Percentiles rank a stretch among this genome's conserved stretches.
Conservation (phyloP, 139 green algal genomes). For the Mesotaenium endlicherianum region DNA sequence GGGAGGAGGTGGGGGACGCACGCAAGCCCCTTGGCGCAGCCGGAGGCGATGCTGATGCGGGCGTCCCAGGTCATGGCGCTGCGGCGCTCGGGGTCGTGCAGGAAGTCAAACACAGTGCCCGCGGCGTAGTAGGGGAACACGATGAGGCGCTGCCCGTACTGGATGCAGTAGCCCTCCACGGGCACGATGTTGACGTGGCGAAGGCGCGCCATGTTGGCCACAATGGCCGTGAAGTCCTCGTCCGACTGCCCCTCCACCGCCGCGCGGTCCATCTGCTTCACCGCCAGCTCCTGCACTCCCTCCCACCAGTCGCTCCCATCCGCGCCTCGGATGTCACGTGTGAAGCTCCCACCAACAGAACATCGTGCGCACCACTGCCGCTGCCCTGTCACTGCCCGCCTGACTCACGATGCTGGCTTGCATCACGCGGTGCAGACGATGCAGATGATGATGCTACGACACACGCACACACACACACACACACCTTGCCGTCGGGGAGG, state of each 20-base stretch:
- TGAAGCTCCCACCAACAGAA: too few species aligned
- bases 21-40: slow-evolving; percentile 11
- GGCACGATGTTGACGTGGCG: slow-evolving; percentile 31
- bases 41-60: slow-evolving; percentile 23
- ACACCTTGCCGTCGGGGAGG: slow-evolving; percentile 21
- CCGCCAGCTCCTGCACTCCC: slow-evolving; percentile 16
- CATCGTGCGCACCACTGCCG: too few species aligned
- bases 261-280: slow-evolving; percentile 14
- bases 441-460: too few species aligned
- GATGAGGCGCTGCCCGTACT: slow-evolving; percentile 10
- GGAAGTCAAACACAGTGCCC: slow-evolving; percentile 8
- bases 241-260: slow-evolving; percentile 30
- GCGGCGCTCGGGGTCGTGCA: slow-evolving; percentile 3
- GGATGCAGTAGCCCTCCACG: slow-evolving; percentile 24
- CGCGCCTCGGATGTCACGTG: too few species aligned
- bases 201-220: slow-evolving; percentile 26
- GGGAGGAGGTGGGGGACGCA: not conserved
- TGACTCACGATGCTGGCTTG: too few species aligned
- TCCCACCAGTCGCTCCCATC: too few species aligned
- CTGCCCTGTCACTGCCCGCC: too few species aligned
- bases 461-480: too few species aligned
- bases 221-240: slow-evolving; percentile 29
- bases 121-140: not conserved
- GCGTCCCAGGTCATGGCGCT: slow-evolving; percentile 12
- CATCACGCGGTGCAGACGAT: too few species aligned